Percentiles rank a stretch among this genome's conserved stretches.
Evolutionary conservation across 192 early-diverging fungal species (phyloP).

Genomic region (Coemansia sp.): DNA sequence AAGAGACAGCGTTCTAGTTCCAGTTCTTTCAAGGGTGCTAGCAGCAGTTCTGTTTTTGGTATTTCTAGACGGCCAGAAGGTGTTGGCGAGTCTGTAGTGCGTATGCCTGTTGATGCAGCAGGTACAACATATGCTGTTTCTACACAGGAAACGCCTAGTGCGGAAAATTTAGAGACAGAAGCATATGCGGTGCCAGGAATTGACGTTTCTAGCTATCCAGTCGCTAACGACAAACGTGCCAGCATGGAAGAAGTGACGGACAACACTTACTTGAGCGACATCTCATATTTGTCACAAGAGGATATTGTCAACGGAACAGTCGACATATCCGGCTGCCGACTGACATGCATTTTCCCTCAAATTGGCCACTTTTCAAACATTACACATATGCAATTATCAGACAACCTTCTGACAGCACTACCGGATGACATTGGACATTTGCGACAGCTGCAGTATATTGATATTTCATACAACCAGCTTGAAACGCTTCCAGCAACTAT

Average conservation of each 20-base stretch:
- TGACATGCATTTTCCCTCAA: conserved; percentile 13
- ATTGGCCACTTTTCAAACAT: conserved; percentile 20
- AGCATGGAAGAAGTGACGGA: neutral
- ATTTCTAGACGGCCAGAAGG: neutral
- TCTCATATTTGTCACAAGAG: conserved; percentile 8
- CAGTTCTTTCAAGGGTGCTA: neutral
- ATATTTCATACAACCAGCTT: conserved; percentile 29
- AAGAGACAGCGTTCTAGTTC: neutral
- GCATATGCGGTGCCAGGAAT: neutral
- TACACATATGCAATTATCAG: conserved; percentile 17
- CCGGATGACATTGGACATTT: conserved; percentile 40
- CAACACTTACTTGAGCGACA: neutral
- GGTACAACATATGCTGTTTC: neutral
- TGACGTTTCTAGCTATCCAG: neutral
- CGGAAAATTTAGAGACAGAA: neutral
- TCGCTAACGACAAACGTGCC: neutral
- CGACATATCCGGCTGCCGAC: conserved; percentile 16
- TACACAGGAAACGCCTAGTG: neutral
- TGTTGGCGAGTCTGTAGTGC: neutral
- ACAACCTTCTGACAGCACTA: conserved; percentile 20
- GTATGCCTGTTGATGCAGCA: neutral
- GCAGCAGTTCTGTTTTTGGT: neutral
- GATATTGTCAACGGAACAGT: conserved; percentile 17
- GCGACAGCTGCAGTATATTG: conserved; percentile 25
- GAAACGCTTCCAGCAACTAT: conserved; percentile 23